Evolutionary conservation across 257 asterid species (phyloP), one percentile per base, ranked within the genome.

Genomic region (Plantago ovata): DNA sequence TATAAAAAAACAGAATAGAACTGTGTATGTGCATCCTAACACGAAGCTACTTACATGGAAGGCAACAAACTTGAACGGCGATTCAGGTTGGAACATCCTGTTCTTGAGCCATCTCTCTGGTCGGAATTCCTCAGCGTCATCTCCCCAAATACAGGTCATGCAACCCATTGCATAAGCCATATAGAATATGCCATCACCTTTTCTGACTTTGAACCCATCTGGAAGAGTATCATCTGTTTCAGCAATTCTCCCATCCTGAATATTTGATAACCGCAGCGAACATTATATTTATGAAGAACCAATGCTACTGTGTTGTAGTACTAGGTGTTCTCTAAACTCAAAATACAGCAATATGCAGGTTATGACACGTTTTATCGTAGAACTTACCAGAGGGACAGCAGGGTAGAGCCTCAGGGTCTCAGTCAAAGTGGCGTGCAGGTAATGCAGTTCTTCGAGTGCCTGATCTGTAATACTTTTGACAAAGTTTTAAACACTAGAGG

Each of bases 391-490:
- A n/a, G 95, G 95, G 21, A 85, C 90, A 3, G 84, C 95, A 61
- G 94, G 95, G 67, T 77, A 83, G 2, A 88, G 82, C 83, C 93
- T 82, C 74, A 88, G 63, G 56, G 94, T 85, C 48, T 88, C 90
- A 0, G 86, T 69, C 66, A 85, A 51, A 10, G 95, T 57, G 12
- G 95, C 90, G 51, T 88, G 96, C 60, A 85, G 85, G 61, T 77
- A 82, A 47, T 80, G 93, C 95, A 82, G 79, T 62, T 72, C 71
- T 13, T 87, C 84, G 16, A 87, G 84, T 22, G 73, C 81, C 64
- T 76, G 88, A 38, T 88, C 88, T 2, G 83, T 74, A 13, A 81
- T 69, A 13, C 69, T 67, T 38, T 64, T 65, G 14, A 79, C 67
- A 43, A 85, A 82, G 43, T 73, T 78, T 23, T 45, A 60, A 28